These are phyloP conservation scores for Telfairia occidentalis DNA, from an alignment of 331 rosid genomes.

Conservation along the genomic window DNA sequence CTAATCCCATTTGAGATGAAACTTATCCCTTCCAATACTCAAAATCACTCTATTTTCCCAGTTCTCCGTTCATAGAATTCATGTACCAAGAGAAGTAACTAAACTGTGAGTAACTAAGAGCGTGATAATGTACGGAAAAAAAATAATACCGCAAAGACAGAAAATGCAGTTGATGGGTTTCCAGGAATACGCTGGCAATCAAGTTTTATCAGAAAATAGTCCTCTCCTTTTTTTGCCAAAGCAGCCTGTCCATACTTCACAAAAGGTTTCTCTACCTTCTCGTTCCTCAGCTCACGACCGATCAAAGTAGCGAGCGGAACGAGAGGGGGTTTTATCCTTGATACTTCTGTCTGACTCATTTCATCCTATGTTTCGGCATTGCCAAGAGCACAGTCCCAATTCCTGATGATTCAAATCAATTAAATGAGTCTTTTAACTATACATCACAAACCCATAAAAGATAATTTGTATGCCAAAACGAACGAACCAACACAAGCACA, in stretches of 20 bases:
- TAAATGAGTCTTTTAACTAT: constrained; percentile 11
- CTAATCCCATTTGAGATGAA: not conserved
- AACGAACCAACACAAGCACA: not conserved
- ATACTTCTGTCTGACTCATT: constrained; percentile 58
- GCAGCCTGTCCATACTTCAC: constrained; percentile 93
- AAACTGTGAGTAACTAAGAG: not conserved
- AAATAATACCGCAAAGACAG: constrained; percentile 77
- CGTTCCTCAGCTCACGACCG: constrained; percentile 84
- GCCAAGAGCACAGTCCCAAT: constrained; percentile 24
- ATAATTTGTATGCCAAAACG: not conserved
- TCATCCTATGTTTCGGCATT: constrained; percentile 48
- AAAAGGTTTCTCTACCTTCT: constrained; percentile 66
- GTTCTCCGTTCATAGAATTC: not conserved
- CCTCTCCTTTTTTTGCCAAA: constrained; percentile 97
- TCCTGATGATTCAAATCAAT: constrained; percentile 21
- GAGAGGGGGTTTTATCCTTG: constrained; percentile 42
- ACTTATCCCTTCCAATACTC: constrained; percentile 13
- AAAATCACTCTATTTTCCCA: not conserved
- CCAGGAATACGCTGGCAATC: constrained; percentile 72
- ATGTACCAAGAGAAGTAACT: not conserved
- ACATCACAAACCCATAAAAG: not conserved
- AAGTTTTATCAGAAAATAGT: constrained; percentile 67
- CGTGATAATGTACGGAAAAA: not conserved
- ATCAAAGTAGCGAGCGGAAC: constrained; percentile 85
- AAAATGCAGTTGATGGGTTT: constrained; percentile 59